Evolutionary conservation across 352 stramenopile species (phyloP), one percentile per base, ranked within the genome.

Genomic region (Phytophthora vignae): DNA sequence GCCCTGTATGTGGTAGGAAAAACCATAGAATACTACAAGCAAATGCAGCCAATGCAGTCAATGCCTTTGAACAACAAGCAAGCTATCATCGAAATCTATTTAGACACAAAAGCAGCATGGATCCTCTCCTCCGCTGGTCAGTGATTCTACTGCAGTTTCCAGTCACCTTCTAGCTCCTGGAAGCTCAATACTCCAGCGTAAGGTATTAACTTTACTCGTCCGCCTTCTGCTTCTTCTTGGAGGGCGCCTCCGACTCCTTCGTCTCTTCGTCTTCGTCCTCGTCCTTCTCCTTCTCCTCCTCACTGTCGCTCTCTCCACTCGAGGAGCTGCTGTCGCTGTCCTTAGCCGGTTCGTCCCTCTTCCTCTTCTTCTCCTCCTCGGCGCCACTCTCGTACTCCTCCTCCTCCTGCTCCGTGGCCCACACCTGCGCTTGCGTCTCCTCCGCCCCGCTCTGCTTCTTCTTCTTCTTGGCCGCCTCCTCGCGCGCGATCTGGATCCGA

Each of bases 401-500:
- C 57, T 94, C 83, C 64, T 97, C 86, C 17, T 90, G 67, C 62
- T 93, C 66, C 2, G 78, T 84, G 10, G 82, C 85, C 85, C 82
- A 94, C 3, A 96, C 66, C 14, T 78, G 63, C 4, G 36, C 12
- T 44, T 68, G 66, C 0, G 21, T 55, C 3, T 60, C 54, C 7
- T 50, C 27, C 11, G 40, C 10, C 8, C 29, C 15, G 29, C 29
- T 33, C 36, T 17, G 4, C 33, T 42, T 2, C 33, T 42, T 15
- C 3, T 38, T 55, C 76, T 80, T 68, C 80, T 71, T 60, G 53
- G 67, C 68, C 62, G 79, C 76, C 75, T 86, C 69, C 75, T 99
- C 96, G 15, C 97, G 83, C 6, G 88, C 93, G 64, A 99, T 91
- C 84, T 99, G 97, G 60, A 99, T 98, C 10, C 93, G 84, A 0